Base-by-base conservation (phyloP, 1,284 basidiomycete species). In the Trichosporon asahii region DNA sequence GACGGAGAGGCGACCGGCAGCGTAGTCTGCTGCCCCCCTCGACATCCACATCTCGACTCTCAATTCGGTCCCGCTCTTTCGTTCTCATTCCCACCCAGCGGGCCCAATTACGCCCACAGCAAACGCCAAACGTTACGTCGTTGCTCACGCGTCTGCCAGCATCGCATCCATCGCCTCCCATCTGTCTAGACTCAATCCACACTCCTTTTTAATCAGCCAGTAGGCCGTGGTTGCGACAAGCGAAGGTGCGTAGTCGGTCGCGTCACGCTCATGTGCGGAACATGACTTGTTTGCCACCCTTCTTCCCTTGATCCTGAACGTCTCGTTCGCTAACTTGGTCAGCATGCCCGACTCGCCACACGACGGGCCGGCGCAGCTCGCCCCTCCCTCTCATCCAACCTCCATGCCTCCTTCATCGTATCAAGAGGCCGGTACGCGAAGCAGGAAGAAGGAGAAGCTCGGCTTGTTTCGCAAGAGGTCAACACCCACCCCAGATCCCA, bases 381-480 rank as follows among this genome's bases (percentile, higher is more conserved):
- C 57, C 29, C 57, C 57, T 61, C 57, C 57, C 29, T 31, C 27
- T 31, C 57, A 61, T 21, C 18, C 57, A 31, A n/a, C 18, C 57
- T 61, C 57, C 57, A 61, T 61, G 57, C 57, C 63, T 8, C 63
- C 63, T 14, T 64, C 35, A 23, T 64, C 35, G 18, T 27, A 64
- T 15, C 63, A 37, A 64, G 63, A 37, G 14, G 63, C 35, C 11
- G 37, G 63, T 11, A 64, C 63, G 6, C 35, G 63, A 8, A 23
- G 29, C 37, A 44, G 35, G 37, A 25, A 23, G 31, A 44, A 25
- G 33, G 63, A 70, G 21, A 72, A 72, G 37, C 67, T 68, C 29
- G 67, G 68, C 23, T 21, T 72, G 6, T 63, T 72, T 27, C 64
- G 71, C 35, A 68, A 70, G 44, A 53, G 69, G 37, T 65, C 63